These are phyloP conservation scores for Fusarium sp. DNA, from an alignment of 2,329 filamentous ascomycete species.

Conservation along the genomic window DNA sequence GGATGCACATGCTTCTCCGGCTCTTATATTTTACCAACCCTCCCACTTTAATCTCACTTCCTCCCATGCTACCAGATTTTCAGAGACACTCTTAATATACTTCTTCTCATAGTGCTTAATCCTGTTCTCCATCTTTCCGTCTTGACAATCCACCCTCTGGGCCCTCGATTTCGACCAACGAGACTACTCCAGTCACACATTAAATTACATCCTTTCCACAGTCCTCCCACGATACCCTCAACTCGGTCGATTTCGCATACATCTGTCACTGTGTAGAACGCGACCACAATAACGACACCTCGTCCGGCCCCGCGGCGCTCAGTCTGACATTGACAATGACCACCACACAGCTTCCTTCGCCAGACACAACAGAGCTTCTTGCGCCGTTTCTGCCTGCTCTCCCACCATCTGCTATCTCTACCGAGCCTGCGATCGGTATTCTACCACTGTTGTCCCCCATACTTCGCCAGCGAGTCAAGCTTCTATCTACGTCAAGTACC, in stretches of 20 bases:
- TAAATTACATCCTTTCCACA: conserved; percentile 9
- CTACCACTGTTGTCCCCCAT: conserved; percentile 72
- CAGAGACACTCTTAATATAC: neutral
- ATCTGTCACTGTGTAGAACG: neutral
- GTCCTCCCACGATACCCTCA: conserved; percentile 1
- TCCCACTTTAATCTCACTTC: neutral
- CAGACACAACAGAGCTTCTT: conserved; percentile 59
- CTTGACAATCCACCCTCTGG: conserved; percentile 15
- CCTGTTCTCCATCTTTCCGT: conserved; percentile 13
- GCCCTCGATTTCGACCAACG: conserved; percentile 18
- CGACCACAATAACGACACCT: conserved; percentile 4
- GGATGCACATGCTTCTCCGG: conserved; percentile 4
- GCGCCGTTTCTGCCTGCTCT: conserved; percentile 68
- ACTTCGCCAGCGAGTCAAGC: conserved; percentile 71
- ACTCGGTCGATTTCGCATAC: conserved; percentile 1
- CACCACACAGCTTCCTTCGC: conserved; percentile 50
- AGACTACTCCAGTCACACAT: conserved; percentile 26
- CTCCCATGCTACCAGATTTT: neutral
- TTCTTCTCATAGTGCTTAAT: neutral
- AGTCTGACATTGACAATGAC: conserved; percentile 38
- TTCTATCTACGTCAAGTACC: conserved; percentile 67
- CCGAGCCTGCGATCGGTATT: conserved; percentile 64
- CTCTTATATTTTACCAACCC: conserved; percentile 4
- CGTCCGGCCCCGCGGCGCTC: neutral
- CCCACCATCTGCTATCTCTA: conserved; percentile 66